phyloP scores from a whole-genome alignment of 805 yeast genomes.

The Priceomyces melissophilus region DNA sequence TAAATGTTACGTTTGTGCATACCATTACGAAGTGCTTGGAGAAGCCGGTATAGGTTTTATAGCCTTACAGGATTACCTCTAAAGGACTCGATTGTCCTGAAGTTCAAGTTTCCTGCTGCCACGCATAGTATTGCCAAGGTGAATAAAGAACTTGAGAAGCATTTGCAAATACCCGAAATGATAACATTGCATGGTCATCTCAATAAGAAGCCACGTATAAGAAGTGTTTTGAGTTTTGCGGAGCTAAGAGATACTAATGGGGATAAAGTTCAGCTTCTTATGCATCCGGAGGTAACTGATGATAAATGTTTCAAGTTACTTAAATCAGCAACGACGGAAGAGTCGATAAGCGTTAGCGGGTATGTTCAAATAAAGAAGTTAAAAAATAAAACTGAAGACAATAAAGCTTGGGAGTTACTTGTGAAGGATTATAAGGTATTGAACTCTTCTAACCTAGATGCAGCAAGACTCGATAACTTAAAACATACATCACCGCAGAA shows the following conservation, averaged over 20 bases:
- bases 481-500: constrained; percentile 47
- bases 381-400: constrained; percentile 13
- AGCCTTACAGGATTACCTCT: constrained; percentile 16
- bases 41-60: neutral
- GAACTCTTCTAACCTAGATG: constrained; percentile 60
- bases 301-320: constrained; percentile 37
- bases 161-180: constrained; percentile 10
- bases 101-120: constrained; percentile 36
- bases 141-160: constrained; percentile 7
- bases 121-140: constrained; percentile 22
- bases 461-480: constrained; percentile 64
- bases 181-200: constrained; percentile 81
- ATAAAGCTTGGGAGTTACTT: constrained; percentile 52
- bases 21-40: neutral
- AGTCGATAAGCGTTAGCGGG: constrained; percentile 69
- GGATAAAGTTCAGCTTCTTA: constrained; percentile 49
- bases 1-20: no score
- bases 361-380: constrained; percentile 32
- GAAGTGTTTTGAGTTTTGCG: constrained; percentile 71
- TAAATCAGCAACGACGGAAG: constrained; percentile 60
- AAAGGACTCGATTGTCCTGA: constrained; percentile 19
- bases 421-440: constrained; percentile 51
- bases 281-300: constrained; percentile 40
- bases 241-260: constrained; percentile 74
- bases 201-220: constrained; percentile 65